phyloP scores from a whole-genome alignment of 2,329 filamentous ascomycete genomes.

The Coniochaeta prunicola region DNA sequence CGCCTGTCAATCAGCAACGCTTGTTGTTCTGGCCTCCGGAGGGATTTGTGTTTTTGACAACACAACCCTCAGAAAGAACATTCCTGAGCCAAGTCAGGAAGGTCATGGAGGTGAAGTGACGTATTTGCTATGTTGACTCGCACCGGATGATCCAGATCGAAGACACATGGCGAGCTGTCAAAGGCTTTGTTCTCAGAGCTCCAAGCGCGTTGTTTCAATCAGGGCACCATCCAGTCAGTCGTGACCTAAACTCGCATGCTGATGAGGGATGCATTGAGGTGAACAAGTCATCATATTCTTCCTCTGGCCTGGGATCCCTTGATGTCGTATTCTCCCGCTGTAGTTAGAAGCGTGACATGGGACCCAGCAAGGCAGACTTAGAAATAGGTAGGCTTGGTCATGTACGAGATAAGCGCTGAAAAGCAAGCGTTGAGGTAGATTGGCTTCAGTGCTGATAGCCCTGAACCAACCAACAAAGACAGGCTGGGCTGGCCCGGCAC shows the following conservation, averaged over 20 bases:
- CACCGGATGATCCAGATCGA: background rate
- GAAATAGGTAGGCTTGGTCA: background rate
- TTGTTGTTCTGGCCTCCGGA: background rate
- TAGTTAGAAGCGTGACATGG: background rate
- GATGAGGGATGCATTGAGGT: background rate
- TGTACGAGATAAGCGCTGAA: background rate
- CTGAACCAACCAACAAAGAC: conserved; percentile 2
- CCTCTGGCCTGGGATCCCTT: background rate
- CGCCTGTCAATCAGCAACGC: background rate
- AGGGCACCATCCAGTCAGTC: background rate
- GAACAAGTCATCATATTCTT: background rate
- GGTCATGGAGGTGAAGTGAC: background rate
- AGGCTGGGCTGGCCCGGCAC: background rate
- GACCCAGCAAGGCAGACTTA: background rate
- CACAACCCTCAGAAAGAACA: background rate
- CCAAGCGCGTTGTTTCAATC: background rate
- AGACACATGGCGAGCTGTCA: background rate
- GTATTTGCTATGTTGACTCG: background rate
- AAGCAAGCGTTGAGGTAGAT: background rate
- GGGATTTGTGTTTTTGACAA: background rate
- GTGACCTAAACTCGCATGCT: background rate
- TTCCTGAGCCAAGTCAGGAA: background rate
- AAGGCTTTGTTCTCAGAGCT: background rate
- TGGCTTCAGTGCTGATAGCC: background rate
- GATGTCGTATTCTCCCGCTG: background rate